Base-by-base conservation (phyloP, 2,329 filamentous ascomycete genomes). In the Trichoderma sp. region DNA sequence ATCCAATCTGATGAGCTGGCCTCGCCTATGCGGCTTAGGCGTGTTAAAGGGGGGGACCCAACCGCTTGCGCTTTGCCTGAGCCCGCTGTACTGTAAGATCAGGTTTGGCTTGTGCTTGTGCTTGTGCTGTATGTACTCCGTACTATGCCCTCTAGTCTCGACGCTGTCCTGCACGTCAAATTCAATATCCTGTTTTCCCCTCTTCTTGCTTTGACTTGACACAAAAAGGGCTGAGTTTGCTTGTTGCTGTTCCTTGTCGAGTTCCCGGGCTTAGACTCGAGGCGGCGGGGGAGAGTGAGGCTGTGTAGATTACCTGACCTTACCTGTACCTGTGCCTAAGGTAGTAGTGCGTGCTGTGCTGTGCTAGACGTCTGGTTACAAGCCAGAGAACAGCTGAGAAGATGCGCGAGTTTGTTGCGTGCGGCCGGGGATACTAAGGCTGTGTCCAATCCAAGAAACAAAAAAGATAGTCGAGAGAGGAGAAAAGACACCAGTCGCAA, bases 281-380 rank as follows among this genome's bases (percentile, higher is more conserved):
- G 66, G 24, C 36, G 32, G 65, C 34, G 64, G 66, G 66, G 66
- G 66, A 69, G 65, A 69, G 66, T 57, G 66, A 69, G 66, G 66
- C 66, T 69, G 66, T 69, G 66, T 66, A 62, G 34, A 30, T 30
- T 11, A 6, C 56, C 56, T 28, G 28, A 15, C 28, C 56, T 47
- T 21, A 21, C 43, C 36, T 47, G 56, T 58, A 18, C 26, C 15
- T 30, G 56, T 28, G 15, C 36, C 36, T 39, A 30, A 30, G 56
- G 15, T 39, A 18, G 36, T 39, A 39, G 36, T 18, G 36, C 34
- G 36, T 39, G 15, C 36, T 39, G 36, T 39, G 36, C 36, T 39
- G 36, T 39, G 36, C 36, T 39, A 39, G 53, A 30, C 56, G 56
- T 6, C 56, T 34, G 32, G 32, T 36, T 12, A 32, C 28, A 21